Conservation (phyloP, 108 stramenopile genomes). For the Cyclotella sp. region DNA sequence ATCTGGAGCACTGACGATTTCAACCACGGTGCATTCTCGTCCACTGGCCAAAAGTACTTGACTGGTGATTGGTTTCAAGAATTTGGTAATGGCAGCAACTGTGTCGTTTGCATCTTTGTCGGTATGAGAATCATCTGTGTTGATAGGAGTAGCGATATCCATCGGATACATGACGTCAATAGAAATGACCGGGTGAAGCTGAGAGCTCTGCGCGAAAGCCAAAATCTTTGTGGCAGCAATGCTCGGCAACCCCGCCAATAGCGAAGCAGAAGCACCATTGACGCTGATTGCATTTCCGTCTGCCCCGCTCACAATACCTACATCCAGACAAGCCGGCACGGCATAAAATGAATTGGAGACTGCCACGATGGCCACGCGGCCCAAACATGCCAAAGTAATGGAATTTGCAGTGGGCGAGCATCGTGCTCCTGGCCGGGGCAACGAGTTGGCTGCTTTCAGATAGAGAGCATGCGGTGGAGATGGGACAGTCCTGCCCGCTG, state of each 20-base stretch:
- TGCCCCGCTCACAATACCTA: slow-evolving; percentile 3
- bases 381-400: slow-evolving; percentile 63
- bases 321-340: slow-evolving; percentile 50
- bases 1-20: slow-evolving; percentile 55
- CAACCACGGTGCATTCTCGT: slow-evolving; percentile 79
- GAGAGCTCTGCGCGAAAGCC: slow-evolving; percentile 73
- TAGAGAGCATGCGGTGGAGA: slow-evolving; percentile 27
- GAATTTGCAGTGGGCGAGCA: slow-evolving; percentile 72
- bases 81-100: slow-evolving; percentile 32
- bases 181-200: slow-evolving; percentile 81
- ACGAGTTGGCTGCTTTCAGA: slow-evolving; percentile 30
- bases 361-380: slow-evolving; percentile 73
- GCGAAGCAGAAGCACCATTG: slow-evolving; percentile 8
- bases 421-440: slow-evolving; percentile 74
- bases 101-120: slow-evolving; percentile 49
- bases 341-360: slow-evolving; percentile 81
- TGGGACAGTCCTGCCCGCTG: background rate
- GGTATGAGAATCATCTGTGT: slow-evolving; percentile 14
- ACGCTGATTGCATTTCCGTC: background rate
- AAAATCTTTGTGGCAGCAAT: slow-evolving; percentile 56
- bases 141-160: slow-evolving; percentile 3
- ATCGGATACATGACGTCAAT: slow-evolving; percentile 50
- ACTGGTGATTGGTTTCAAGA: slow-evolving; percentile 28
- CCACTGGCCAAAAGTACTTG: slow-evolving; percentile 75
- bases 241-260: slow-evolving; percentile 30